phyloP scores from a whole-genome alignment of 192 early-diverging fungal species.

The Allomyces javanicus region DNA sequence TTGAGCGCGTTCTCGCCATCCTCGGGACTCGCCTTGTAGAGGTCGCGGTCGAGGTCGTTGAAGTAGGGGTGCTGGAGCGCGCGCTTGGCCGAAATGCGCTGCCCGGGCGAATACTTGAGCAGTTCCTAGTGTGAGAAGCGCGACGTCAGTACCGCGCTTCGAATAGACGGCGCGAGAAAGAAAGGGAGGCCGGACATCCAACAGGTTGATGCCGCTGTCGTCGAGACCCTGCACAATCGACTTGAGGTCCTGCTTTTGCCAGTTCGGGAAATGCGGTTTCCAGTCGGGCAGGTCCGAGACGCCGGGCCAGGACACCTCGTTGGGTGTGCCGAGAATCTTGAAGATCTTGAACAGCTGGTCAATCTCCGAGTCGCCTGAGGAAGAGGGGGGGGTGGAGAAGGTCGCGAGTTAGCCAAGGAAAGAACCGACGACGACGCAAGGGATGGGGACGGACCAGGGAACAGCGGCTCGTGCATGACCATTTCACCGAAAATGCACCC shows the following conservation, averaged over 20 bases:
- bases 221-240: slow-evolving; percentile 34
- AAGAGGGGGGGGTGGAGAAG: neutral
- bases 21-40: too few relatives aligned
- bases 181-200: slow-evolving; percentile 14
- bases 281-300: slow-evolving; percentile 25
- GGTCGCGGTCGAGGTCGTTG: slow-evolving; percentile 14
- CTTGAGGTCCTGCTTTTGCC: slow-evolving; percentile 13
- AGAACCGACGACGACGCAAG: too few relatives aligned
- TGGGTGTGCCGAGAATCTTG: slow-evolving; percentile 41
- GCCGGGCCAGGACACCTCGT: slow-evolving; percentile 41
- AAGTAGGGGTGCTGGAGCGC: slow-evolving; percentile 69
- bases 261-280: slow-evolving; percentile 24
- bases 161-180: neutral
- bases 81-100: slow-evolving; percentile 66
- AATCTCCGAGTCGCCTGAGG: slow-evolving; percentile 34
- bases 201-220: slow-evolving; percentile 46
- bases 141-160: too few relatives aligned
- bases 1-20: too few relatives aligned
- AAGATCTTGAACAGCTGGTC: slow-evolving; percentile 40
- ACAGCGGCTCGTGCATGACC: slow-evolving; percentile 53
- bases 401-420: slow-evolving; percentile 1
- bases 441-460: slow-evolving; percentile 42
- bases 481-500: slow-evolving; percentile 98
- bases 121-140: slow-evolving; percentile 15
- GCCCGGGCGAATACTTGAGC: slow-evolving; percentile 51